Percentiles rank a stretch among this genome's conserved stretches.
phyloP scores from a whole-genome alignment of 305 asterid genomes.

The Solanum hybrid region DNA sequence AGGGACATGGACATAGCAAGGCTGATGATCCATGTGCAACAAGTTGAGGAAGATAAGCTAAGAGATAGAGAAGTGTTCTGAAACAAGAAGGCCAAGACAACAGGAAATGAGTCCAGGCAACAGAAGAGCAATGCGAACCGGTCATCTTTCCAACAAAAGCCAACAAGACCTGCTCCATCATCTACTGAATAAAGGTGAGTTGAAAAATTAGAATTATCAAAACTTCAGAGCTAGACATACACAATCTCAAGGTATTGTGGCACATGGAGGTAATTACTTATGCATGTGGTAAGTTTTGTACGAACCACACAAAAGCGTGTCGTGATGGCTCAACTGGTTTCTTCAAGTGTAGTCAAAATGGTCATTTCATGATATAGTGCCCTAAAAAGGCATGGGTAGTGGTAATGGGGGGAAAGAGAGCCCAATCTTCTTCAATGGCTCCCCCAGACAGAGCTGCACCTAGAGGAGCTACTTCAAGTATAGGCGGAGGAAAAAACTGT shows the following conservation, averaged over 20 bases:
- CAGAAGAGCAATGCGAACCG: background rate
- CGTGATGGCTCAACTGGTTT: background rate
- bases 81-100: background rate
- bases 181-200: no score
- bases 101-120: background rate
- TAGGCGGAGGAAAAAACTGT: background rate
- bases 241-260: background rate
- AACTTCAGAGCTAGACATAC: background rate
- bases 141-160: background rate
- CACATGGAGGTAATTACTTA: background rate
- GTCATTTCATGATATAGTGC: background rate
- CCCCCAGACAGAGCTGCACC: background rate
- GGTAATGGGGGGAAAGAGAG: background rate
- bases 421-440: background rate
- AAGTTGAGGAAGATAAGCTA: background rate
- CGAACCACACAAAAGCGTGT: background rate
- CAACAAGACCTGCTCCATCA: background rate
- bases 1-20: background rate
- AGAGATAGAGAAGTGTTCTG: background rate
- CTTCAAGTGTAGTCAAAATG: background rate
- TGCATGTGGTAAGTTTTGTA: background rate
- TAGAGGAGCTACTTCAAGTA: background rate
- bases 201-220: no score
- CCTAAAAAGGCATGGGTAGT: background rate
- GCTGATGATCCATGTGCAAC: background rate